Percentiles rank a stretch among this genome's conserved stretches.
Conservation (phyloP, 2,329 filamentous ascomycete species). For the Fusarium globosum region DNA sequence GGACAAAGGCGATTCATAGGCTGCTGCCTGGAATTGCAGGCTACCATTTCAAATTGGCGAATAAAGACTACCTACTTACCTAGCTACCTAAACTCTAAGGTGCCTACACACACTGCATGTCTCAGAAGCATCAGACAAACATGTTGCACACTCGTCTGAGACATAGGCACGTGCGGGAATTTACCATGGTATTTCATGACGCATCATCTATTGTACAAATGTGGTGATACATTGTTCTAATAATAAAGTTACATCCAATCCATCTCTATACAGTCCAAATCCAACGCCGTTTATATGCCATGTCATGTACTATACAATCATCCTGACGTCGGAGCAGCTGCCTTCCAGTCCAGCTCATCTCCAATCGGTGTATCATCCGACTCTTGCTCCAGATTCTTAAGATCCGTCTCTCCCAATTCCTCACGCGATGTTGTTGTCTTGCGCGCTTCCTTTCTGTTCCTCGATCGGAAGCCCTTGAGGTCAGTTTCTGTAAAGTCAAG, state of each 20-base stretch:
- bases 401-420: conserved; percentile 25
- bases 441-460: conserved; percentile 38
- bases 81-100: neutral
- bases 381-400: conserved; percentile 30
- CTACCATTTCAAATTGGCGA: neutral
- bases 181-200: neutral
- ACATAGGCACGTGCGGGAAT: conserved; percentile 6
- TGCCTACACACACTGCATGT: neutral
- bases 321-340: conserved; percentile 1
- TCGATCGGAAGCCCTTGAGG: conserved; percentile 43
- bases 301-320: conserved; percentile 21
- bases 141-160: neutral
- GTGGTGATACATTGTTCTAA: conserved; percentile 33
- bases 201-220: conserved; percentile 16
- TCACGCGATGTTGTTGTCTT: conserved; percentile 22
- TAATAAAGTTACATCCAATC: conserved; percentile 28
- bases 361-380: conserved; percentile 29
- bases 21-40: neutral
- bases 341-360: conserved; percentile 21
- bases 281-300: neutral
- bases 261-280: neutral
- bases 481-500: conserved; percentile 61
- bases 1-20: neutral
- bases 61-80: neutral
- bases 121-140: neutral